Evolutionary conservation across 495 filamentous ascomycete species (phyloP).

Genomic region (Penicillium psychrofluorescens): DNA sequence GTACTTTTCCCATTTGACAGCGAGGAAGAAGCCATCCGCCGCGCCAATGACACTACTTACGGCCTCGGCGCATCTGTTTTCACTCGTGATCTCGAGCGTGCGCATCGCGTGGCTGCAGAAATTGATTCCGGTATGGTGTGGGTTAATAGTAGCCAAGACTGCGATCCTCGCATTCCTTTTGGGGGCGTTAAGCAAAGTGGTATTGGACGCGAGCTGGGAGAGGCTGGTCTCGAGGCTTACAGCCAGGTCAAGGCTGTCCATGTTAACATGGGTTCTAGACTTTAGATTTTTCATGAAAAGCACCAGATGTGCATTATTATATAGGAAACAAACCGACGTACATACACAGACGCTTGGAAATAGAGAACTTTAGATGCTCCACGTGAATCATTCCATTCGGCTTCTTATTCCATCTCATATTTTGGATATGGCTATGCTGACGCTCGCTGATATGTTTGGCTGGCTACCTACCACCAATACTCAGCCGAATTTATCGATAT

Average conservation of each 20-base stretch:
- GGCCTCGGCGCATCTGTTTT: constrained; percentile 83
- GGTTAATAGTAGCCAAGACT: constrained; percentile 84
- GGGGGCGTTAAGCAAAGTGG: constrained; percentile 95
- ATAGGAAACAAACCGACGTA: too few relatives aligned
- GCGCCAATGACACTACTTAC: constrained; percentile 86
- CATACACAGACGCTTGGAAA: too few relatives aligned
- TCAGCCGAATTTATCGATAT: too few relatives aligned
- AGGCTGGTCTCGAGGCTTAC: constrained; percentile 78
- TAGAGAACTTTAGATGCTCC: too few relatives aligned
- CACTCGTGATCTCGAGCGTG: constrained; percentile 70
- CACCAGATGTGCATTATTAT: too few relatives aligned
- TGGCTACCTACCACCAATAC: too few relatives aligned
- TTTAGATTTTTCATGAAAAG: constrained; percentile 30
- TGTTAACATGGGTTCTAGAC: constrained; percentile 65
- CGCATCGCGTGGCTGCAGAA: constrained; percentile 73
- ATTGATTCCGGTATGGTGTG: constrained; percentile 96
- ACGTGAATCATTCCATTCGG: too few relatives aligned
- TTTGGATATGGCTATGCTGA: too few relatives aligned
- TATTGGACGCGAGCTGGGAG: constrained; percentile 82
- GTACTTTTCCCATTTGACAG: constrained; percentile 74
- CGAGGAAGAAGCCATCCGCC: constrained; percentile 75
- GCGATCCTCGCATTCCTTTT: constrained; percentile 71
- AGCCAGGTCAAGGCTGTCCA: constrained; percentile 73
- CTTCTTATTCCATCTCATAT: too few relatives aligned
- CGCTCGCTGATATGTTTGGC: too few relatives aligned